Percentiles rank a stretch among this genome's conserved stretches.
These are phyloP conservation scores for Lactuca saligna DNA, from an alignment of 129 eudicot genomes.

Conservation along the genomic window DNA sequence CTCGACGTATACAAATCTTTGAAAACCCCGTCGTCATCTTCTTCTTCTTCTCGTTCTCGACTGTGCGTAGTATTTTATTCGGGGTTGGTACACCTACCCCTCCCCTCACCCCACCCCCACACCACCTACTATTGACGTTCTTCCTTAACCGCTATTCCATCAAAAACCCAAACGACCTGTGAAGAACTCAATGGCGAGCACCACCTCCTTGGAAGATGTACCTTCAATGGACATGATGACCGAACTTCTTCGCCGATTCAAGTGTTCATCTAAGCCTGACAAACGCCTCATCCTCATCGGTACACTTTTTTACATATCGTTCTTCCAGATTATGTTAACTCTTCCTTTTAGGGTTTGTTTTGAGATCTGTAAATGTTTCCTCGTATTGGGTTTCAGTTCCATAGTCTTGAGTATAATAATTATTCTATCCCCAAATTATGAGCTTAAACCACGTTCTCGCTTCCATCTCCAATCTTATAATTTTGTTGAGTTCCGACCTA, in stretches of 20 bases:
- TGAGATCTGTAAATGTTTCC: conserved; percentile 16
- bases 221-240: conserved; percentile 44
- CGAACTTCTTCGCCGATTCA: conserved; percentile 48
- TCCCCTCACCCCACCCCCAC: not conserved
- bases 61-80: conserved; percentile 11
- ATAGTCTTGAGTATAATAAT: not conserved
- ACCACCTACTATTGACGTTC: not conserved
- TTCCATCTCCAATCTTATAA: not conserved
- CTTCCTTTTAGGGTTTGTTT: conserved; percentile 6
- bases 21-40: conserved; percentile 20
- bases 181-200: conserved; percentile 20
- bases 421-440: not conserved
- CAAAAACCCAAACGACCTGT: not conserved
- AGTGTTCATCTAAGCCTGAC: conserved; percentile 45
- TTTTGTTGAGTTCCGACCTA: not conserved
- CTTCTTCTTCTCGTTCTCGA: not conserved
- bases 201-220: conserved; percentile 40
- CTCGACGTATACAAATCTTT: conserved; percentile 15
- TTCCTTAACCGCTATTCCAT: not conserved
- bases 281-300: conserved; percentile 51
- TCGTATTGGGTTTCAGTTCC: not conserved
- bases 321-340: not conserved
- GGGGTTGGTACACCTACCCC: conserved; percentile 28
- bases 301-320: conserved; percentile 10
- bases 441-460: not conserved